phyloP scores from a whole-genome alignment of 345 rosid species.

The Syzygium aqueum region DNA sequence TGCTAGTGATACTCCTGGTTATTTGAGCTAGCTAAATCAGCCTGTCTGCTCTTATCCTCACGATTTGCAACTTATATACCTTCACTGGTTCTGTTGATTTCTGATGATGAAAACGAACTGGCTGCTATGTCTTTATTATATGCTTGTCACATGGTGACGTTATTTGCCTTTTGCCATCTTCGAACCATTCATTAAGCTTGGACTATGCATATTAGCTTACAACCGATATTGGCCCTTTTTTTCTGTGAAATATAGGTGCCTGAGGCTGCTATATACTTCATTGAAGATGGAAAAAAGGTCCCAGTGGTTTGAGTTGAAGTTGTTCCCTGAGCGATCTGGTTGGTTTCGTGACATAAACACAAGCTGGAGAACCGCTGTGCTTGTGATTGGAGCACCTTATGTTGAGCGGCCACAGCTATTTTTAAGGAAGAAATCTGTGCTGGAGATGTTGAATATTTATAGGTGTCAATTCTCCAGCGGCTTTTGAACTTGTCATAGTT shows the following conservation, averaged over 20 bases:
- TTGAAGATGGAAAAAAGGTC: conserved; percentile 90
- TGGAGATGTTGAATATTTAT: not conserved
- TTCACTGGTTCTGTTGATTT: not conserved
- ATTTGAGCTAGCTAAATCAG: not conserved
- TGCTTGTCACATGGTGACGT: not conserved
- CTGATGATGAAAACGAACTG: not conserved
- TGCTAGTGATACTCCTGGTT: not conserved
- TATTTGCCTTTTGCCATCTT: not conserved
- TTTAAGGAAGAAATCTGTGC: not conserved
- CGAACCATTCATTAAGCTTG: too few relatives aligned
- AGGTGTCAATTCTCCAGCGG: not conserved
- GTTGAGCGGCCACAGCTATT: not conserved
- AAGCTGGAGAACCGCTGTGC: not conserved
- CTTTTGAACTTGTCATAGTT: not conserved
- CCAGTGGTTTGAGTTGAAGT: conserved; percentile 46
- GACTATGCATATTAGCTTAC: not conserved
- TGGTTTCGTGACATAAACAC: not conserved
- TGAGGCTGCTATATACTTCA: conserved; percentile 71
- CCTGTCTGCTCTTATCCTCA: not conserved
- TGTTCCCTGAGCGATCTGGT: not conserved
- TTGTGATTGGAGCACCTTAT: not conserved
- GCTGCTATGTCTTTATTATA: not conserved
- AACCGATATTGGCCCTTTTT: not conserved
- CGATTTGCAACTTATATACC: not conserved
- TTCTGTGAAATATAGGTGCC: conserved; percentile 46